A percentile compares a stretch with the other conserved stretches of the same genome.
Conservation (phyloP, 2,329 filamentous ascomycete species). For the Parascedosporium putredinis region DNA sequence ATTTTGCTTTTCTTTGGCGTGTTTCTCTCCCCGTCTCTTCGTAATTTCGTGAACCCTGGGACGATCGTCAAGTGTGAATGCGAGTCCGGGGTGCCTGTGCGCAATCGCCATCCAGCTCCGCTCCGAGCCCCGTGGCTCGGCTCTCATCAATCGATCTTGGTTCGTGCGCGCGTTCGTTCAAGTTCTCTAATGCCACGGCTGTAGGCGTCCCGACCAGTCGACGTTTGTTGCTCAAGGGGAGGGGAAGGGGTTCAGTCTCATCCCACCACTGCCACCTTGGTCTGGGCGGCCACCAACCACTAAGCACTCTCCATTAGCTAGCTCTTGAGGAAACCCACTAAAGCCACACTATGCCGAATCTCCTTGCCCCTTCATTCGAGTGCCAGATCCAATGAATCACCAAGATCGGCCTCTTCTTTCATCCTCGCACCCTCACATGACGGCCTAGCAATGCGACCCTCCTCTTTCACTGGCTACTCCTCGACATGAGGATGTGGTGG, state of each 20-base stretch:
- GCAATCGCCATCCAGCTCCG: not conserved
- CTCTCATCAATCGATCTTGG: too few species aligned
- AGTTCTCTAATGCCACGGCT: too few species aligned
- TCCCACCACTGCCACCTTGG: not conserved
- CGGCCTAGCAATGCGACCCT: constrained; percentile 4
- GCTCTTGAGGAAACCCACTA: not conserved
- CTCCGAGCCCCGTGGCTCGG: too few species aligned
- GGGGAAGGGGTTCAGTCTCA: too few species aligned
- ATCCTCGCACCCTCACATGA: constrained; percentile 3
- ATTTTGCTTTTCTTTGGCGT: too few species aligned
- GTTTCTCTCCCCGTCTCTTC: not conserved
- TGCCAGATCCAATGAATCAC: constrained; percentile 1
- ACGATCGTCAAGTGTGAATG: constrained; percentile 1
- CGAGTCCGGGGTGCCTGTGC: constrained; percentile 5
- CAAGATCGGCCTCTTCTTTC: not conserved
- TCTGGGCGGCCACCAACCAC: not conserved
- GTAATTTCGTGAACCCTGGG: constrained; percentile 1
- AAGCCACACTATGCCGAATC: not conserved
- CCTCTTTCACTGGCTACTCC: constrained; percentile 1
- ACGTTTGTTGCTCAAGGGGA: too few species aligned
- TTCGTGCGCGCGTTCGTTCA: too few species aligned
- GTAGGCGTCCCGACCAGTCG: too few species aligned
- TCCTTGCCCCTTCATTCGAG: not conserved
- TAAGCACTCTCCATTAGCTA: not conserved
- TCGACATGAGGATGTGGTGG: not conserved